Percentiles rank a stretch among this genome's conserved stretches.
Conservation (phyloP, 805 yeast species). For the Cyberlindnera meyerae region DNA sequence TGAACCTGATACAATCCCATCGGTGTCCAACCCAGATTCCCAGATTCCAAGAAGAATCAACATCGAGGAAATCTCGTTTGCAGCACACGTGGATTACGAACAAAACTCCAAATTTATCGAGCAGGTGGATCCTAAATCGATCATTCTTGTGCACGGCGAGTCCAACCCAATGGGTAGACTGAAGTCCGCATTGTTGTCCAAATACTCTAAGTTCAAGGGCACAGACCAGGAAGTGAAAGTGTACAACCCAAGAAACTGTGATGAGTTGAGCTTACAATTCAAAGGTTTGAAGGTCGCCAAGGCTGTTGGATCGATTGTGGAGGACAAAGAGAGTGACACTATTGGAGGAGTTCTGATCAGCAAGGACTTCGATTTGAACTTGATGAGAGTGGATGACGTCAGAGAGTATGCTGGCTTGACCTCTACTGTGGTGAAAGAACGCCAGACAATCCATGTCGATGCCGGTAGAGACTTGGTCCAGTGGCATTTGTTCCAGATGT, state of each 20-base stretch:
- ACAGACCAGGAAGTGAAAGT: slow-evolving; percentile 89
- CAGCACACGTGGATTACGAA: slow-evolving; percentile 98
- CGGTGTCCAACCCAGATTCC: slow-evolving; percentile 73
- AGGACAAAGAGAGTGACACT: slow-evolving; percentile 38
- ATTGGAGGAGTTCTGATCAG: slow-evolving; percentile 86
- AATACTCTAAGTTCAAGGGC: slow-evolving; percentile 73
- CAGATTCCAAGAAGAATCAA: slow-evolving; percentile 81
- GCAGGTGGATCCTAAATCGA: slow-evolving; percentile 74
- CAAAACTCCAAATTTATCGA: slow-evolving; percentile 92
- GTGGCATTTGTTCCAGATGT: slow-evolving; percentile 95
- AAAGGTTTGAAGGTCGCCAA: slow-evolving; percentile 83
- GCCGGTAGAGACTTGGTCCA: slow-evolving; percentile 76
- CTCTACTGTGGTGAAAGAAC: slow-evolving; percentile 77
- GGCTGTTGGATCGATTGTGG: slow-evolving; percentile 57
- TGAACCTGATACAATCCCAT: slow-evolving; percentile 88
- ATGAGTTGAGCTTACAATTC: slow-evolving; percentile 67
- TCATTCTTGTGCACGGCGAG: slow-evolving; percentile 95
- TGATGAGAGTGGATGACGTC: slow-evolving; percentile 80
- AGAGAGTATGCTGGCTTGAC: slow-evolving; percentile 85
- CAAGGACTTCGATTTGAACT: slow-evolving; percentile 80
- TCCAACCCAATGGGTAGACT: slow-evolving; percentile 97
- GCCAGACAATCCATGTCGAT: slow-evolving; percentile 71
- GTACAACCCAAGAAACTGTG: slow-evolving; percentile 89
- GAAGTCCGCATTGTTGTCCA: slow-evolving; percentile 86
- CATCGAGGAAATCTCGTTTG: slow-evolving; percentile 93